Evolutionary conservation across 345 rosid genomes (phyloP).

Genomic region (Draba incana): DNA sequence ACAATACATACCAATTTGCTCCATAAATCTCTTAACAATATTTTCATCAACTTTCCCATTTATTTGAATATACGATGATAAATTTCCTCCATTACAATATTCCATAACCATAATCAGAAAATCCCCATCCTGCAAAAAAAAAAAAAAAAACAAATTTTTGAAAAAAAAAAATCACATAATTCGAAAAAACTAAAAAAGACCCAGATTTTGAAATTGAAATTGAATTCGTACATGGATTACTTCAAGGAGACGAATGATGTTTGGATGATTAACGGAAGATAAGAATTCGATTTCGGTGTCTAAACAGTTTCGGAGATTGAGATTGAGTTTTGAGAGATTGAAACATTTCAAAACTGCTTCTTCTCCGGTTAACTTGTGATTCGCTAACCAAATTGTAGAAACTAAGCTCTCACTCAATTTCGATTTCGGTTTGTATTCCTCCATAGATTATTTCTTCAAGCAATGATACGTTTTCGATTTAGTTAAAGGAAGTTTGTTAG

Average conservation of each 20-base stretch:
- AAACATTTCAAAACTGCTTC: conserved; percentile 66
- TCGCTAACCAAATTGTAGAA: conserved; percentile 58
- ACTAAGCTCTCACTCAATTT: conserved; percentile 55
- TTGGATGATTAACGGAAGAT: conserved; percentile 62
- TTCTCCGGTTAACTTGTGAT: conserved; percentile 49
- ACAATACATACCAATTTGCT: conserved; percentile 55
- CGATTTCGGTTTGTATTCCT: conserved; percentile 47
- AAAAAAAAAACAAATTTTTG: not conserved
- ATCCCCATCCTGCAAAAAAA: conserved; percentile 45
- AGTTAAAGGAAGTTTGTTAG: not conserved
- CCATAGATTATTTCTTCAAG: not conserved
- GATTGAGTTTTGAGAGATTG: conserved; percentile 53
- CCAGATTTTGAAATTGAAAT: not conserved
- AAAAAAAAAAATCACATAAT: not conserved
- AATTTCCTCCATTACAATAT: conserved; percentile 63
- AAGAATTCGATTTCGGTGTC: conserved; percentile 59
- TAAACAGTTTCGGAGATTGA: conserved; percentile 51
- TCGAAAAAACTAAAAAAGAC: not conserved
- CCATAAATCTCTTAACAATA: conserved; percentile 57
- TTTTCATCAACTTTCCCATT: conserved; percentile 59
- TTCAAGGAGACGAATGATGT: conserved; percentile 59
- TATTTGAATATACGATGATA: conserved; percentile 52
- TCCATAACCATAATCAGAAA: conserved; percentile 55
- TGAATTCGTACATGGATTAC: conserved; percentile 46
- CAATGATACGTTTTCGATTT: not conserved